These are phyloP conservation scores for Physcomitrium patens DNA, from an alignment of 225 moss, liverwort and hornwort species.

Conservation along the genomic window DNA sequence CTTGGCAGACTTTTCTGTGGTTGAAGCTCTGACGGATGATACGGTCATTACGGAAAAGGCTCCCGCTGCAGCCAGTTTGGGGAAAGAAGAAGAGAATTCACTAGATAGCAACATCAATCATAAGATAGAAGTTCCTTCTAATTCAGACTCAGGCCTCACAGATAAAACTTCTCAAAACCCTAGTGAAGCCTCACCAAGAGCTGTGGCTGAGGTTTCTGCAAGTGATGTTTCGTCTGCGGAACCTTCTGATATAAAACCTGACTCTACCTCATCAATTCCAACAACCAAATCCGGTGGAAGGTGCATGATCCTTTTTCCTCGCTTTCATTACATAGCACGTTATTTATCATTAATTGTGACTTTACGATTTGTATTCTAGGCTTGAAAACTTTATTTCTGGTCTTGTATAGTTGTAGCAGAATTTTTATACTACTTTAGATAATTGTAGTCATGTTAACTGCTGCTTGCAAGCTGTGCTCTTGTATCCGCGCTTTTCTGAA, in stretches of 20 bases:
- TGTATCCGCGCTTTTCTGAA: neutral
- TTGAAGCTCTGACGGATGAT: constrained; percentile 74
- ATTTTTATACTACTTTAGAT: constrained; percentile 11
- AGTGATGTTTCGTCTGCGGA: constrained; percentile 47
- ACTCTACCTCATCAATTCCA: constrained; percentile 46
- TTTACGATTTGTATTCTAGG: neutral
- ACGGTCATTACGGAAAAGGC: constrained; percentile 42
- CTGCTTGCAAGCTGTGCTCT: constrained; percentile 21
- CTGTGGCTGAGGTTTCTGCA: constrained; percentile 55
- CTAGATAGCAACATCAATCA: constrained; percentile 34
- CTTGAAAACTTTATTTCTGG: constrained; percentile 3
- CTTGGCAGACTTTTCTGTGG: constrained; percentile 70
- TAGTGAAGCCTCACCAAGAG: constrained; percentile 59
- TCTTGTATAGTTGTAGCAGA: constrained; percentile 14
- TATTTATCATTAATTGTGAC: neutral
- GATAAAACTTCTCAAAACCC: constrained; percentile 50
- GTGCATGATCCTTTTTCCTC: constrained; percentile 28
- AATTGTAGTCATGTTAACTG: constrained; percentile 10
- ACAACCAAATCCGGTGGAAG: constrained; percentile 65
- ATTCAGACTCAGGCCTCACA: constrained; percentile 37
- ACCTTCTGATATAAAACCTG: constrained; percentile 51
- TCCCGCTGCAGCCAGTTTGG: constrained; percentile 64
- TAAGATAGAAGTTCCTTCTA: constrained; percentile 43
- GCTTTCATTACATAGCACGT: constrained; percentile 1
- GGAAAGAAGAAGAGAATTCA: constrained; percentile 44